These are phyloP conservation scores for Naganishia sp. DNA, from an alignment of 1,284 basidiomycete genomes.

Conservation along the genomic window DNA sequence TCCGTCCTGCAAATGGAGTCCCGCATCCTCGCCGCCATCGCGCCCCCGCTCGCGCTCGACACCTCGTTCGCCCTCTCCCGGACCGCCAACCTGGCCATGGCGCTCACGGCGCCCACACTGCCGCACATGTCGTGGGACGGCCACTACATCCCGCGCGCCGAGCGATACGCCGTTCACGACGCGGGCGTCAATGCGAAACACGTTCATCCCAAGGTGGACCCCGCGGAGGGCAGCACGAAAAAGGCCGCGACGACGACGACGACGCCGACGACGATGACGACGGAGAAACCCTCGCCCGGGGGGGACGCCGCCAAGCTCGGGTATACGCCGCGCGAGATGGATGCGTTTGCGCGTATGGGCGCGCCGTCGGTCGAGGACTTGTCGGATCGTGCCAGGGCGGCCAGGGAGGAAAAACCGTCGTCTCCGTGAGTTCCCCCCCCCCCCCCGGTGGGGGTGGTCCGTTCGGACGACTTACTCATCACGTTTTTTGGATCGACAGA, in stretches of 20 bases:
- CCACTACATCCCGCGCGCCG: constrained; percentile 36
- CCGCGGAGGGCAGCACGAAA: background rate
- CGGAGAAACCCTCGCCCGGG: too few relatives aligned
- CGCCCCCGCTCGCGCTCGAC: constrained; percentile 53
- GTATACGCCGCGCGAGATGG: constrained; percentile 23
- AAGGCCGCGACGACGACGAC: background rate
- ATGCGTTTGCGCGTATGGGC: constrained; percentile 18
- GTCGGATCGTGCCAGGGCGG: constrained; percentile 18
- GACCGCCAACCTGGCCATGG: constrained; percentile 50
- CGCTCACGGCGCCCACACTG: constrained; percentile 48
- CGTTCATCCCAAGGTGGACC: background rate
- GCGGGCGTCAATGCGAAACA: constrained; percentile 15
- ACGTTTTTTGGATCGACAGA: background rate
- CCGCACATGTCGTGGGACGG: constrained; percentile 47
- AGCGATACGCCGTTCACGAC: constrained; percentile 15
- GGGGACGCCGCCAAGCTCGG: constrained; percentile 22
- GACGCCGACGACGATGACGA: background rate
- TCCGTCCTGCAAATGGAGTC: constrained; percentile 52
- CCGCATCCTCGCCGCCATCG: constrained; percentile 53
- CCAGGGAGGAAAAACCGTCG: constrained; percentile 13
- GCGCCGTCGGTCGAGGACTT: constrained; percentile 11
- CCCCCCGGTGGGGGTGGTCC: background rate
- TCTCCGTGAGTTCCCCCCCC: constrained; percentile 3
- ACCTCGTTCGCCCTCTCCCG: constrained; percentile 51
- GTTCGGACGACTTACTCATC: background rate